Conservation (phyloP, 345 rosid species). For the Cardamine chenopodiifolia region DNA sequence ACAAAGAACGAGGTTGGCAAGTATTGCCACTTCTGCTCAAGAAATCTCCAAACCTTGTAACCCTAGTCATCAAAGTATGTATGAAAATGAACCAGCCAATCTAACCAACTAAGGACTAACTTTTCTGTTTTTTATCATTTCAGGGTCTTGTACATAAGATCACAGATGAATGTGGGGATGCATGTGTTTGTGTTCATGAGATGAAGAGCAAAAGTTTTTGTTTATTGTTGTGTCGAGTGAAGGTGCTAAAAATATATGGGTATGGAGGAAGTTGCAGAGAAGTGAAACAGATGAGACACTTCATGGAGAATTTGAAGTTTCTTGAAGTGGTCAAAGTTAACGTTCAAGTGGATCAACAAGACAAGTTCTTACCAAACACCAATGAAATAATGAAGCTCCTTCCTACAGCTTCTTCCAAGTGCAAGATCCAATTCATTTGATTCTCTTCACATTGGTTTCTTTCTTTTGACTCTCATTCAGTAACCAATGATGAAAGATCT, state of each 20-base stretch:
- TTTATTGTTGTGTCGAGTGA: not conserved
- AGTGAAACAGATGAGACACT: constrained; percentile 2
- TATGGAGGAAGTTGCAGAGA: not conserved
- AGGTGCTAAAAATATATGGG: not conserved
- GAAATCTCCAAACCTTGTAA: not conserved
- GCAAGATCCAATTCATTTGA: not conserved
- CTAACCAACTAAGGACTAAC: too few species aligned
- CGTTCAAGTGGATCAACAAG: not conserved
- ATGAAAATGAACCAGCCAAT: too few species aligned
- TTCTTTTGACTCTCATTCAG: not conserved
- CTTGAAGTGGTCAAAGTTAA: not conserved
- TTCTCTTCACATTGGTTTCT: not conserved
- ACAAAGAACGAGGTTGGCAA: not conserved
- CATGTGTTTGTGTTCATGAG: not conserved
- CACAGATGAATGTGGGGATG: not conserved
- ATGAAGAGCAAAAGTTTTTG: not conserved
- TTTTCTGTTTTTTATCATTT: not conserved
- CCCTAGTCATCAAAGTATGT: not conserved
- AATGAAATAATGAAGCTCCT: not conserved
- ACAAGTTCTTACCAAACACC: not conserved
- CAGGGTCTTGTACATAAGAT: not conserved
- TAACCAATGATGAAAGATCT: too few species aligned
- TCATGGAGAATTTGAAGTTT: not conserved
- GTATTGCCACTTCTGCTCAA: constrained; percentile 1
- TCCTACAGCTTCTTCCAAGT: not conserved